These are phyloP conservation scores for Solanum sitiens DNA, from an alignment of 257 asterid genomes.

Conservation along the genomic window DNA sequence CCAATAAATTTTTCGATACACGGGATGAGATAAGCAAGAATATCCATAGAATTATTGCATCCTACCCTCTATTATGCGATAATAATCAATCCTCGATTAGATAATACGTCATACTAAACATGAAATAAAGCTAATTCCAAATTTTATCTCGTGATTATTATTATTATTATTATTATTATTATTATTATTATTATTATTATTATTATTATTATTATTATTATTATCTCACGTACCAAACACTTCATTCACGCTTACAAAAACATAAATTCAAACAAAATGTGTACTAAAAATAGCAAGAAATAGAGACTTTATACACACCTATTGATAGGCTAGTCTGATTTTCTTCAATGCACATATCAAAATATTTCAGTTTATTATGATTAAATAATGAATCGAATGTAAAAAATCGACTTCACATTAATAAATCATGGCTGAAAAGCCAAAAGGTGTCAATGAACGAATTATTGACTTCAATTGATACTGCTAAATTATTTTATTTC, in stretches of 20 bases:
- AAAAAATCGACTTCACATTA: rapidly evolving
- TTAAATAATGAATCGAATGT: neutral
- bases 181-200: no score
- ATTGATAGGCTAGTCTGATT: neutral
- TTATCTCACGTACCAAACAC: rapidly evolving
- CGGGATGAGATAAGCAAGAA: neutral
- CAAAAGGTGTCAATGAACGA: no score
- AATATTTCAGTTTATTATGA: neutral
- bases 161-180: no score
- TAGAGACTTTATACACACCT: neutral
- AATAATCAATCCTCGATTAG: rapidly evolving
- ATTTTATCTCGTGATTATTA: neutral
- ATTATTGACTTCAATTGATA: no score
- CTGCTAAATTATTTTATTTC: neutral
- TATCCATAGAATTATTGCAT: no score
- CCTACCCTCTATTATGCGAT: neutral
- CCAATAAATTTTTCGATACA: neutral
- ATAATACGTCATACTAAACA: neutral
- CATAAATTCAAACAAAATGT: neutral
- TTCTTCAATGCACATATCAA: neutral
- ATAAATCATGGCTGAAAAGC: neutral
- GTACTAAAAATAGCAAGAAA: neutral
- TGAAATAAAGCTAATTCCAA: no score
- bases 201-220: no score
- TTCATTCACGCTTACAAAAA: neutral